Evolutionary conservation across 202 grass and related monocot genomes (phyloP).

Genomic region (Digitaria exilis): DNA sequence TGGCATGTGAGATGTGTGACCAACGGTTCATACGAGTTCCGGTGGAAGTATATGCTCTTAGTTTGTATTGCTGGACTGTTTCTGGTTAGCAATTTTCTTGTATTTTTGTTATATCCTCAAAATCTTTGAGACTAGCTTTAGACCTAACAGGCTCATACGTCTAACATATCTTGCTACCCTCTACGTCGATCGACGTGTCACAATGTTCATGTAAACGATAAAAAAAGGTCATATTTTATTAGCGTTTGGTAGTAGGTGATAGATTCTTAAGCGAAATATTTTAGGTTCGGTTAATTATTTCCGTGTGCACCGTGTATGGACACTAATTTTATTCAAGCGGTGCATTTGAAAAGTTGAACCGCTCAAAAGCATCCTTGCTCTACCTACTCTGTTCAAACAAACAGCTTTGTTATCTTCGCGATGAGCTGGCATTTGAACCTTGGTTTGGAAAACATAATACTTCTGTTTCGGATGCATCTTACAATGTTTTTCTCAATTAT

Average conservation of each 20-base stretch:
- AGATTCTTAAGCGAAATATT: background rate
- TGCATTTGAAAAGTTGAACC: background rate
- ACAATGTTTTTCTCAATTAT: background rate
- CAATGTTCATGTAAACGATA: background rate
- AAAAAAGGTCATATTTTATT: background rate
- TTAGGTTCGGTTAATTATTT: background rate
- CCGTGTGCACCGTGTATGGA: background rate
- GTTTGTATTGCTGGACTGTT: no score
- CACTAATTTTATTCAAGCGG: background rate
- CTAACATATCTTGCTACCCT: constrained; percentile 3
- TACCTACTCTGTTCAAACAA: no score
- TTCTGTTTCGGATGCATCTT: background rate
- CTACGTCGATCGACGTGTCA: background rate
- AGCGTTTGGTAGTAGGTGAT: background rate
- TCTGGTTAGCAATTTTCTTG: background rate
- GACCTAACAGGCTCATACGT: background rate
- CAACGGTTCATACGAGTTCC: background rate
- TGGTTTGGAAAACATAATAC: background rate
- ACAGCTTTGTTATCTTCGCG: background rate
- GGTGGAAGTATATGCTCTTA: no score
- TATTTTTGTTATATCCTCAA: background rate
- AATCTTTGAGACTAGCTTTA: background rate
- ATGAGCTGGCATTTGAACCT: background rate
- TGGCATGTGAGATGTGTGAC: no score
- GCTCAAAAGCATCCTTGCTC: no score